These are phyloP conservation scores for Hypoxylon fuscum DNA, from an alignment of 495 filamentous ascomycete species.

Conservation along the genomic window DNA sequence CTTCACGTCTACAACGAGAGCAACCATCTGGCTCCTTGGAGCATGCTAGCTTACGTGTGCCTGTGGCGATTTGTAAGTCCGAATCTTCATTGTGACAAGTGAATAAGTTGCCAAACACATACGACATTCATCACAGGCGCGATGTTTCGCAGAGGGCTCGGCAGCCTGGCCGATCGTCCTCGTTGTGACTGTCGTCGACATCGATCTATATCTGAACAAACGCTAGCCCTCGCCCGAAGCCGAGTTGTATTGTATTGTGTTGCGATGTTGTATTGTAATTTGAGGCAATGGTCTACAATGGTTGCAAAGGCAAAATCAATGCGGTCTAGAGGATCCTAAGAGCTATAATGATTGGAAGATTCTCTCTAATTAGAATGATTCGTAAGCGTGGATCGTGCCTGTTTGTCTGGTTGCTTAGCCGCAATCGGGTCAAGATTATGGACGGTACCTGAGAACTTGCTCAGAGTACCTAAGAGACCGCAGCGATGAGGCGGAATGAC, in stretches of 20 bases:
- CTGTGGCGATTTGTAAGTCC: conserved; percentile 50
- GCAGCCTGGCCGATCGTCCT: conserved; percentile 10
- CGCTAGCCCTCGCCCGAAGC: neutral
- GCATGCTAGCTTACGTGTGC: conserved; percentile 68
- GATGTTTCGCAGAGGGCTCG: conserved; percentile 50
- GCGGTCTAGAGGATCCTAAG: neutral
- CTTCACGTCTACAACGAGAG: conserved; percentile 62
- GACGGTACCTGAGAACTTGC: conserved; percentile 12
- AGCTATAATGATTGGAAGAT: neutral
- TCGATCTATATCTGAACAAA: neutral
- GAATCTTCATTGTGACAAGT: conserved; percentile 14
- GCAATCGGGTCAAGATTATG: neutral
- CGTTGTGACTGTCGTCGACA: conserved; percentile 13
- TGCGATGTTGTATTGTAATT: too few relatives aligned
- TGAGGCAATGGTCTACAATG: too few relatives aligned
- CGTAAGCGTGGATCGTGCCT: conserved; percentile 24
- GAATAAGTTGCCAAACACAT: conserved; percentile 46
- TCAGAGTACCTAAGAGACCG: conserved; percentile 11
- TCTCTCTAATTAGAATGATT: conserved; percentile 11
- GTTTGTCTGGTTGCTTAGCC: neutral
- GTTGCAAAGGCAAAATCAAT: too few relatives aligned
- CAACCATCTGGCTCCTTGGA: conserved; percentile 66
- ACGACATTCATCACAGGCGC: conserved; percentile 72
- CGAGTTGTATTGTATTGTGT: too few relatives aligned
- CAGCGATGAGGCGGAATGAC: too few relatives aligned